Evolutionary conservation across 1,284 basidiomycete genomes (phyloP).

Genomic region (Sanghuangporus baumii): DNA sequence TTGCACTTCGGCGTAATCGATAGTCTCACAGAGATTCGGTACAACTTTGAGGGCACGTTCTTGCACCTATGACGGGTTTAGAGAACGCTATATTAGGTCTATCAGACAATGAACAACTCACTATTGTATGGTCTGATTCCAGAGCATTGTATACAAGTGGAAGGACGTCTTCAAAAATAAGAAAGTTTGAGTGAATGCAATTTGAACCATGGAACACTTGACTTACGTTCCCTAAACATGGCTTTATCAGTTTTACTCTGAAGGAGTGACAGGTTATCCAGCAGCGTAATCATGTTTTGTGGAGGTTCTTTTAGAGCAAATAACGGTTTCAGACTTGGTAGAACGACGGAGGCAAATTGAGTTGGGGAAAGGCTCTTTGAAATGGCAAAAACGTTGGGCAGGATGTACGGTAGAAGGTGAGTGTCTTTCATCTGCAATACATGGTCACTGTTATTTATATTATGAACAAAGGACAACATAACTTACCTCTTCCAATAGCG

Average conservation of each 20-base stretch:
- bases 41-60: constrained; percentile 85
- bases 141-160: constrained; percentile 94
- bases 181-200: neutral
- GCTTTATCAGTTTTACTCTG: constrained; percentile 86
- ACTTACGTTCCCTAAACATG: constrained; percentile 84
- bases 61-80: constrained; percentile 58
- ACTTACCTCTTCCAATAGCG: constrained; percentile 85
- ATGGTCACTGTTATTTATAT: neutral
- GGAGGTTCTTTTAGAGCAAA: constrained; percentile 94
- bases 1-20: constrained; percentile 91
- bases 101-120: constrained; percentile 28
- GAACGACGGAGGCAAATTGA: constrained; percentile 79
- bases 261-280: constrained; percentile 86
- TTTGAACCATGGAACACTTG: constrained; percentile 6
- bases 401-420: constrained; percentile 87
- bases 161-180: constrained; percentile 65
- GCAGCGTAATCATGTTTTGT: constrained; percentile 89
- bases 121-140: constrained; percentile 84
- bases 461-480: constrained; percentile 1
- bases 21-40: constrained; percentile 85
- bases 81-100: constrained; percentile 7
- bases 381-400: constrained; percentile 98
- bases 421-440: constrained; percentile 84
- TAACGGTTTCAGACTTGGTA: constrained; percentile 87
- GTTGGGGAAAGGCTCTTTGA: constrained; percentile 69